Evolutionary conservation across 345 rosid genomes (phyloP).

Genomic region (Angophora floribunda): DNA sequence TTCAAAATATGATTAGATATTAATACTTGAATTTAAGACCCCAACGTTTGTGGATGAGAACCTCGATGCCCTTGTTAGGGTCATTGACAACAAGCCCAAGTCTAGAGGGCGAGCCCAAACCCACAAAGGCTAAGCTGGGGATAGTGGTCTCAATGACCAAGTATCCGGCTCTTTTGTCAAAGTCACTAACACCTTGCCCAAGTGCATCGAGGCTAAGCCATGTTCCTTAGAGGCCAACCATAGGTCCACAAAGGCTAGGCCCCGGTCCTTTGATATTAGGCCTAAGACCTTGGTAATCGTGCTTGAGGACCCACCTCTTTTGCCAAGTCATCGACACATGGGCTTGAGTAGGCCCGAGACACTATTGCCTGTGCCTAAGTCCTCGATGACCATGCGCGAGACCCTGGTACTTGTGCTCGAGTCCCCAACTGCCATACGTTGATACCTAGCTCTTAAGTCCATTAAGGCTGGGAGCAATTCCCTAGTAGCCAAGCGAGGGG

Average conservation of each 20-base stretch:
- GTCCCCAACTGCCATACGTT: not conserved
- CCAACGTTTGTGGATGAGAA: not conserved
- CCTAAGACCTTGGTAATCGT: not conserved
- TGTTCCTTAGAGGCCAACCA: not conserved
- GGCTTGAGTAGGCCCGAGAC: not conserved
- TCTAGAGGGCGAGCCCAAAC: not conserved
- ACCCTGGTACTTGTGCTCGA: not conserved
- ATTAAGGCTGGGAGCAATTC: not conserved
- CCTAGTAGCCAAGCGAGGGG: not conserved
- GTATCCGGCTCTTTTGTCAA: not conserved
- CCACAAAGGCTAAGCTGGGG: no score
- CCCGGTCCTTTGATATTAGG: not conserved
- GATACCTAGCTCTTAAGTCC: rapidly evolving
- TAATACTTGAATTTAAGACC: not conserved
- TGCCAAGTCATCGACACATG: rapidly evolving
- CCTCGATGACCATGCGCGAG: rapidly evolving
- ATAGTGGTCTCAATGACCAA: not conserved
- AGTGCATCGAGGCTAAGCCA: not conserved
- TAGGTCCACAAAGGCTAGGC: not conserved
- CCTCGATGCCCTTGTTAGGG: not conserved
- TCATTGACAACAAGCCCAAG: not conserved
- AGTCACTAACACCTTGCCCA: not conserved
- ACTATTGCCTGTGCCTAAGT: not conserved
- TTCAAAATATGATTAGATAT: not conserved
- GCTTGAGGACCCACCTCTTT: not conserved